Conservation (phyloP, 129 eudicot genomes). For the Cynara cardunculus region DNA sequence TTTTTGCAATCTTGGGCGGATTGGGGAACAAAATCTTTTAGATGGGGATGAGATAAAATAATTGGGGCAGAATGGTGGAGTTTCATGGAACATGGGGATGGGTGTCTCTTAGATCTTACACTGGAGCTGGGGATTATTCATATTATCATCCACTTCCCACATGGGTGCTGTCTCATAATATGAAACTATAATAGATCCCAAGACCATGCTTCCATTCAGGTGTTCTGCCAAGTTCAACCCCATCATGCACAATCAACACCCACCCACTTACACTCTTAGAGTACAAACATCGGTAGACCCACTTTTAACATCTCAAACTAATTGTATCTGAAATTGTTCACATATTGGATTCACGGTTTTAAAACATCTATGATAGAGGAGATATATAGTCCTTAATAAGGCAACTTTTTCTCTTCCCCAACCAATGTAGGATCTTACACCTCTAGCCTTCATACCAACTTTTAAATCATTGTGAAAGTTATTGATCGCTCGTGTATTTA, state of each 20-base stretch:
- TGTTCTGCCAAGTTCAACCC: conserved; percentile 15
- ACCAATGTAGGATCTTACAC: no score
- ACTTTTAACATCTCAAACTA: no score
- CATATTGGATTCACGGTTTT: no score
- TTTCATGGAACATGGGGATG: conserved; percentile 20
- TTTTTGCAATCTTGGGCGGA: neutral
- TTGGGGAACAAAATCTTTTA: conserved; percentile 17
- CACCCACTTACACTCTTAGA: neutral
- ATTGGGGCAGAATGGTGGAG: conserved; percentile 9
- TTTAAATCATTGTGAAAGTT: neutral
- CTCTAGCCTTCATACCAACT: neutral
- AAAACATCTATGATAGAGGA: no score
- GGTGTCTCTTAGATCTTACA: conserved; percentile 11
- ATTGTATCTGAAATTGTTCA: no score
- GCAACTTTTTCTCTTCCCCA: no score
- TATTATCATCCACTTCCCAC: conserved; percentile 22
- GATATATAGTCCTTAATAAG: no score
- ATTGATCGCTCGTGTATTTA: neutral
- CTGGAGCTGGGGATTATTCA: conserved; percentile 9
- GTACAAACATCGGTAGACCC: no score
- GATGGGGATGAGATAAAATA: neutral
- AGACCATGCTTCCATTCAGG: conserved; percentile 6
- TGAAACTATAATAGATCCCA: neutral
- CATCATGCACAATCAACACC: neutral
- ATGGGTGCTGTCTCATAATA: conserved; percentile 7